Evolutionary conservation across 805 yeast genomes (phyloP).

Genomic region (Myxozyma kluyveri): DNA sequence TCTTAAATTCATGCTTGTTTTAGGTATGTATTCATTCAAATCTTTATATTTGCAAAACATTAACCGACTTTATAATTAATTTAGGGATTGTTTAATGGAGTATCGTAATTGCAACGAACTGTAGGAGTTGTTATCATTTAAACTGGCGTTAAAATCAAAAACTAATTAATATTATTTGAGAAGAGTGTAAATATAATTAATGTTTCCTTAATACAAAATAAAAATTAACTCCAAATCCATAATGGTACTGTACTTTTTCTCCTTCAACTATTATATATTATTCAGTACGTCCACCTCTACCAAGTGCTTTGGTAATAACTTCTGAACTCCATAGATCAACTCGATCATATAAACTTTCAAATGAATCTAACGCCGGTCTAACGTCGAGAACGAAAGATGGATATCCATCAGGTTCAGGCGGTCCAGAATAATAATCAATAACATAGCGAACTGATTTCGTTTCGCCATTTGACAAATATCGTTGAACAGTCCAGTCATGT

Average conservation of each 20-base stretch:
- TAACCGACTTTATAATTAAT: background rate
- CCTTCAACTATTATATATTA: background rate
- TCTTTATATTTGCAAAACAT: background rate
- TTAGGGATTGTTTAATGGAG: slow-evolving; percentile 10
- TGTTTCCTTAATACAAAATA: background rate
- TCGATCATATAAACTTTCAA: slow-evolving; percentile 65
- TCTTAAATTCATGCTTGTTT: slow-evolving; percentile 18
- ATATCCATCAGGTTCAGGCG: slow-evolving; percentile 79
- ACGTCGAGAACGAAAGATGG: slow-evolving; percentile 93
- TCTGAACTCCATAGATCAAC: slow-evolving; percentile 65
- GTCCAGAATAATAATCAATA: slow-evolving; percentile 94
- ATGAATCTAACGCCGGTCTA: slow-evolving; percentile 84
- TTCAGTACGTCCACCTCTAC: slow-evolving; percentile 35
- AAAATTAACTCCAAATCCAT: background rate
- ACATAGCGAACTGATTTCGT: slow-evolving; percentile 75
- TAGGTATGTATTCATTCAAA: slow-evolving; percentile 8
- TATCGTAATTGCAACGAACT: no score
- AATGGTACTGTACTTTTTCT: no score
- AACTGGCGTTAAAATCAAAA: no score
- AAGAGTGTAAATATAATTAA: no score
- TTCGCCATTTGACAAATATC: slow-evolving; percentile 44
- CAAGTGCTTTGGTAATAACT: slow-evolving; percentile 68
- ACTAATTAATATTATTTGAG: no score
- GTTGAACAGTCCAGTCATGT: slow-evolving; percentile 95
- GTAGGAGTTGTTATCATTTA: no score